These are phyloP conservation scores for Metarhizium sp. DNA, from an alignment of 2,329 filamentous ascomycete genomes.

Conservation along the genomic window DNA sequence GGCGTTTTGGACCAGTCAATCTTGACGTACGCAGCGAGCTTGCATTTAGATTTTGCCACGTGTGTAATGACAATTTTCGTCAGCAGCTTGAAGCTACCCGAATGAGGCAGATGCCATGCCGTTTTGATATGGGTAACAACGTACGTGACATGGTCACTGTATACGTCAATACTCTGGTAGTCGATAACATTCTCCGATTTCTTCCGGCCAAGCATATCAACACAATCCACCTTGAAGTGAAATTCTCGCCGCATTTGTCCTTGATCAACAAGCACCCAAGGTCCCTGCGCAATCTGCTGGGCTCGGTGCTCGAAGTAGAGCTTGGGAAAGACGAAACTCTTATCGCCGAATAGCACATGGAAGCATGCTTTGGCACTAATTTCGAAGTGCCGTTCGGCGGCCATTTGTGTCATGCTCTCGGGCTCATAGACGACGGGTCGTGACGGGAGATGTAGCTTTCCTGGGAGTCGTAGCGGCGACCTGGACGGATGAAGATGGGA, in stretches of 20 bases:
- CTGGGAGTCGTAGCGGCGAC: conserved; percentile 30
- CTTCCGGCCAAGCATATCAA: conserved; percentile 54
- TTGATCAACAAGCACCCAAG: conserved; percentile 67
- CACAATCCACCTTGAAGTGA: conserved; percentile 63
- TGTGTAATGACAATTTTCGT: conserved; percentile 93
- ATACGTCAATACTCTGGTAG: conserved; percentile 76
- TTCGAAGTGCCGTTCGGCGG: conserved; percentile 74
- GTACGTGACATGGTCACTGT: conserved; percentile 65
- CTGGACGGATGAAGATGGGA: conserved; percentile 25
- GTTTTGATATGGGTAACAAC: conserved; percentile 54
- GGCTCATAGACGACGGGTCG: conserved; percentile 79
- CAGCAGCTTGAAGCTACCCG: conserved; percentile 68
- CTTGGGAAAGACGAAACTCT: conserved; percentile 86
- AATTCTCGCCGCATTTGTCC: conserved; percentile 70
- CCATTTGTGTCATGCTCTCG: conserved; percentile 65
- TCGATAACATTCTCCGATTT: conserved; percentile 61
- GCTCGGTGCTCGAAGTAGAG: conserved; percentile 78
- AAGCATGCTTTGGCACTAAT: conserved; percentile 92
- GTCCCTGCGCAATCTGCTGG: conserved; percentile 72
- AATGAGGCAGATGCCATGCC: conserved; percentile 78
- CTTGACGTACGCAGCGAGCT: conserved; percentile 77
- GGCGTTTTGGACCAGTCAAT: conserved; percentile 76
- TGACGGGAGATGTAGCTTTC: conserved; percentile 73
- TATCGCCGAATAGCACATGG: conserved; percentile 93
- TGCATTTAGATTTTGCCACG: conserved; percentile 83